These are phyloP conservation scores for Magnusiomyces fungicola DNA, from an alignment of 1,139 yeast species.

Conservation along the genomic window DNA sequence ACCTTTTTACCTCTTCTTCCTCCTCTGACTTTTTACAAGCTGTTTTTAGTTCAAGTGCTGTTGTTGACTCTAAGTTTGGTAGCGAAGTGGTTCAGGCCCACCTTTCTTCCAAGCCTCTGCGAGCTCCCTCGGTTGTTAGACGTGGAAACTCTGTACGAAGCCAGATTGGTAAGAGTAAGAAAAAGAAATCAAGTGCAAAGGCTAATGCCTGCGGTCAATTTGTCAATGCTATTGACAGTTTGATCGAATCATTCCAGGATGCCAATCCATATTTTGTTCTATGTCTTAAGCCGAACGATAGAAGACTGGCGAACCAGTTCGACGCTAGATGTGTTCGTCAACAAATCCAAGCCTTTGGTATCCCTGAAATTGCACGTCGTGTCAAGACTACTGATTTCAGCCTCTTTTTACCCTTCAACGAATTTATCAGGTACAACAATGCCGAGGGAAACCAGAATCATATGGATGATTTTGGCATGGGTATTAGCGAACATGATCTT, in stretches of 20 bases:
- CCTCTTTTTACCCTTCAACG: conserved; percentile 35
- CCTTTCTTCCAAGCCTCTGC: conserved; percentile 34
- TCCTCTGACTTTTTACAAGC: conserved; percentile 34
- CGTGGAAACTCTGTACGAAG: conserved; percentile 14
- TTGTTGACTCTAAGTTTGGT: conserved; percentile 33
- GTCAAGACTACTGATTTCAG: conserved; percentile 35
- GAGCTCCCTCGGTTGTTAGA: conserved; percentile 33
- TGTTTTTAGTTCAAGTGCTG: conserved; percentile 34
- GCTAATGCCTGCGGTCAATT: conserved; percentile 34
- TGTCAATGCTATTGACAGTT: conserved; percentile 30
- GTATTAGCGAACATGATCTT: conserved; percentile 31
- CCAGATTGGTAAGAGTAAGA: conserved; percentile 8
- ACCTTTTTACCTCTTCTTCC: conserved; percentile 34
- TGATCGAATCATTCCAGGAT: conserved; percentile 34
- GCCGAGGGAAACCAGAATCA: conserved; percentile 20
- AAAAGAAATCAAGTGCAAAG: conserved; percentile 19
- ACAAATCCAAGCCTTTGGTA: conserved; percentile 37
- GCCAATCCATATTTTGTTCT: conserved; percentile 37
- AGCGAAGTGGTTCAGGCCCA: conserved; percentile 34
- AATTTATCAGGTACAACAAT: conserved; percentile 29
- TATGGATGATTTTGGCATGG: conserved; percentile 10
- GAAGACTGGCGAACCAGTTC: conserved; percentile 32
- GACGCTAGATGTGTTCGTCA: conserved; percentile 39
- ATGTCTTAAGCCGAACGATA: conserved; percentile 38
- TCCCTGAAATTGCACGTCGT: conserved; percentile 36